These are phyloP conservation scores for Fibroporia radiculosa DNA, from an alignment of 768 basidiomycete genomes.

Conservation along the genomic window DNA sequence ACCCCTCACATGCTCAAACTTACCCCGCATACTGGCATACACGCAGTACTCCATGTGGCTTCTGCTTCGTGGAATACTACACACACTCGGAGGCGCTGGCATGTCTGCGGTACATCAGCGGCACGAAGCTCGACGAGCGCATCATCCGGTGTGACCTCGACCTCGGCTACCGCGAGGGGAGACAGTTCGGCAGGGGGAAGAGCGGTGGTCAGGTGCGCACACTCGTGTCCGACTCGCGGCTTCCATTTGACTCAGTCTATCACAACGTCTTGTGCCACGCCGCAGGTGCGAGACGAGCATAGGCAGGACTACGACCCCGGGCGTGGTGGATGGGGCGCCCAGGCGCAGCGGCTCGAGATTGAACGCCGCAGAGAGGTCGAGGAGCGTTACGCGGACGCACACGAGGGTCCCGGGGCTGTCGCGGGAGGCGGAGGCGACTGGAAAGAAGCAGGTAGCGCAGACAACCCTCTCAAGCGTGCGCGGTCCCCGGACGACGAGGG, in stretches of 20 bases:
- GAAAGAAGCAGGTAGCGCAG: conserved; percentile 48
- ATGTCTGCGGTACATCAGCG: conserved; percentile 88
- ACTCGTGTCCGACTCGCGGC: background rate
- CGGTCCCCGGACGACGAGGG: conserved; percentile 77
- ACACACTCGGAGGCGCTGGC: conserved; percentile 90
- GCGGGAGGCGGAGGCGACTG: conserved; percentile 83
- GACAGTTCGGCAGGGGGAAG: conserved; percentile 96
- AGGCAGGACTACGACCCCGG: conserved; percentile 96
- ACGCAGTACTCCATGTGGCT: conserved; percentile 80
- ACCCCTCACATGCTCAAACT: no score
- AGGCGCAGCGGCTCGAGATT: conserved; percentile 64
- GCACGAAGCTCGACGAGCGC: conserved; percentile 98
- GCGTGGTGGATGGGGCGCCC: conserved; percentile 91
- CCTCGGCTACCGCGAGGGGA: conserved; percentile 90
- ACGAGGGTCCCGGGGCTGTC: conserved; percentile 73
- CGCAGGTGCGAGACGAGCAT: conserved; percentile 83
- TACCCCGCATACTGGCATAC: background rate
- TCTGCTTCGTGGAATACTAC: conserved; percentile 96
- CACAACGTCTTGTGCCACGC: no score
- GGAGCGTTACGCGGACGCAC: conserved; percentile 77
- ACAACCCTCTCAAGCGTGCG: conserved; percentile 52
- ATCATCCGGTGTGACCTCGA: conserved; percentile 98
- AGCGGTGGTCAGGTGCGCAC: conserved; percentile 79
- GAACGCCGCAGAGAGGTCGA: conserved; percentile 78
- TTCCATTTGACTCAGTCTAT: conserved; percentile 4